A percentile compares a stretch with the other conserved stretches of the same genome.
Conservation (phyloP, 176 grass and related monocot species). For the Secale cereale region DNA sequence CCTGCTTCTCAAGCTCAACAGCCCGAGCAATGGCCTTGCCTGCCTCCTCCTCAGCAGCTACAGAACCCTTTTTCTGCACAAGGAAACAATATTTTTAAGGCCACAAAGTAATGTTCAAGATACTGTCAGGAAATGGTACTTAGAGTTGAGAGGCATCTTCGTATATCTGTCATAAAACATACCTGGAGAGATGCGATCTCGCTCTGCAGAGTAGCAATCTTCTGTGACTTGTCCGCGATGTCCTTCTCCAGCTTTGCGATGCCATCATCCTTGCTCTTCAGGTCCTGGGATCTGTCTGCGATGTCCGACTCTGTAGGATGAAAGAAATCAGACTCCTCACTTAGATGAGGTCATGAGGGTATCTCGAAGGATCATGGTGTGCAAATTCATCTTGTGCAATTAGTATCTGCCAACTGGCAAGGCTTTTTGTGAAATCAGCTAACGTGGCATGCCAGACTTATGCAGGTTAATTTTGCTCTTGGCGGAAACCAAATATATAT, state of each 20-base stretch:
- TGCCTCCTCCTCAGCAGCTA: constrained; percentile 61
- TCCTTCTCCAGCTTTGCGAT: constrained; percentile 55
- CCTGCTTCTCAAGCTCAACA: constrained; percentile 74
- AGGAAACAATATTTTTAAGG: not conserved
- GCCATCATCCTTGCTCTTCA: constrained; percentile 68
- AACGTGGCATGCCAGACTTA: not conserved
- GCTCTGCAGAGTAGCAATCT: constrained; percentile 58
- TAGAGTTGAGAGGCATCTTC: not conserved
- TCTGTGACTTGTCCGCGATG: constrained; percentile 52
- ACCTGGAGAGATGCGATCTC: constrained; percentile 75
- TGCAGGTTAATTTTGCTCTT: not conserved
- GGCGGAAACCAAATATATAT: not conserved
- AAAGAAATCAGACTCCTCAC: not conserved
- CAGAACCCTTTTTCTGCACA: constrained; percentile 48
- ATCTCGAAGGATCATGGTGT: not conserved
- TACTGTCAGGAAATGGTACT: not conserved
- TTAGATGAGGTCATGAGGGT: not conserved
- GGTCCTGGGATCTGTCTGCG: constrained; percentile 44
- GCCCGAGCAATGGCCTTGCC: constrained; percentile 50
- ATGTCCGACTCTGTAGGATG: constrained; percentile 59
- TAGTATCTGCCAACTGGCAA: not conserved
- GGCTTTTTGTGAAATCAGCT: not conserved
- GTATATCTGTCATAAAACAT: not conserved
- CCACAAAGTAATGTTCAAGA: not conserved
- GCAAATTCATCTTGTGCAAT: not conserved